Percentiles rank a stretch among this genome's conserved stretches.
phyloP scores from a whole-genome alignment of 108 stramenopile species.

The Discostella pseudostelligera region DNA sequence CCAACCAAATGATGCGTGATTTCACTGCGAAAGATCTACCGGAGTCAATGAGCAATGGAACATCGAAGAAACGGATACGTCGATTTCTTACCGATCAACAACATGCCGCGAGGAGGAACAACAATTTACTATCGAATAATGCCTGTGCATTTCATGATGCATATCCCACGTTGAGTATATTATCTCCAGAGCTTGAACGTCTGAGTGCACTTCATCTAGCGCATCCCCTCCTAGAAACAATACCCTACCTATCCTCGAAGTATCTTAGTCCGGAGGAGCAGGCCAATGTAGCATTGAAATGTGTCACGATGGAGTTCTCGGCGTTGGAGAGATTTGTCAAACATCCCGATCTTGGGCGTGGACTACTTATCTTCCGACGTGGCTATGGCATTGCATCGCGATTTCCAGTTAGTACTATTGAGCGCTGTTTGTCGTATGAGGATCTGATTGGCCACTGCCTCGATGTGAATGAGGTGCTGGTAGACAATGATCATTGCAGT shows the following conservation, averaged over 20 bases:
- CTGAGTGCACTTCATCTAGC: constrained; percentile 30
- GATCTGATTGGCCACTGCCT: constrained; percentile 2
- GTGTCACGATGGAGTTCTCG: constrained; percentile 40
- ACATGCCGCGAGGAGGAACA: constrained; percentile 14
- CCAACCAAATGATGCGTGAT: constrained; percentile 36
- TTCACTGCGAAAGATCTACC: constrained; percentile 25
- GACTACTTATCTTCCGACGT: constrained; percentile 25
- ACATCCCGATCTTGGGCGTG: constrained; percentile 38
- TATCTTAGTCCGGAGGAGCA: constrained; percentile 43
- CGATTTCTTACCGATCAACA: constrained; percentile 36
- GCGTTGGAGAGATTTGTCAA: constrained; percentile 25
- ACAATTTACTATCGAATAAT: constrained; percentile 10
- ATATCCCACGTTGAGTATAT: constrained; percentile 33
- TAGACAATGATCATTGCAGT: constrained; percentile 34
- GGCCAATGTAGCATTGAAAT: constrained; percentile 29
- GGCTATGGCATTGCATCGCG: constrained; percentile 29
- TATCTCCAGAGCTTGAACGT: constrained; percentile 35
- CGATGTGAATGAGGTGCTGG: constrained; percentile 40
- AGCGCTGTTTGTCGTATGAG: too few species aligned
- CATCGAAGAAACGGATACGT: constrained; percentile 24
- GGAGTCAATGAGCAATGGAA: constrained; percentile 3
- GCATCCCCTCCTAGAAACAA: constrained; percentile 30
- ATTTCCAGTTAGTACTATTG: neutral
- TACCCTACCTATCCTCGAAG: constrained; percentile 51
- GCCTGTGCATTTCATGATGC: constrained; percentile 18